A percentile compares a stretch with the other conserved stretches of the same genome.
Evolutionary conservation across 2,329 filamentous ascomycete genomes (phyloP).

Genomic region (Dryadomyces quercivorus): DNA sequence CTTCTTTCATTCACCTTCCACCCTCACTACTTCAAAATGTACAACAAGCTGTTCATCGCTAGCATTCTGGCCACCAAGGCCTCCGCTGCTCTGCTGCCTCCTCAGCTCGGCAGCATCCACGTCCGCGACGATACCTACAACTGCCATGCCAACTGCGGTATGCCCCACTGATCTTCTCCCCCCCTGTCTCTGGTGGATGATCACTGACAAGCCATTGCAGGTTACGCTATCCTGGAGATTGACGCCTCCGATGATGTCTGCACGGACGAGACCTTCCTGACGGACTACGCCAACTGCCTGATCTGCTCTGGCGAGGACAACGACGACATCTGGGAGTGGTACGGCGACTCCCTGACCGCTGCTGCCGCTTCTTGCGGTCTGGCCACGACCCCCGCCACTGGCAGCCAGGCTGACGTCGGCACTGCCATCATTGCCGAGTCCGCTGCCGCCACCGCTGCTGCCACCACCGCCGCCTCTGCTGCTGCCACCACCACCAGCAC

Average conservation of each 20-base stretch:
- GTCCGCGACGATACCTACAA: conserved; percentile 26
- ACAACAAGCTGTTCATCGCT: not conserved
- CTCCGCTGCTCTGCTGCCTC: conserved; percentile 3
- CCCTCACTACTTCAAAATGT: not conserved
- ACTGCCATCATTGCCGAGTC: conserved; percentile 8
- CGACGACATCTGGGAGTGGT: conserved; percentile 28
- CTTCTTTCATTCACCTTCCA: not conserved
- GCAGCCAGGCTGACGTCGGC: conserved; percentile 12
- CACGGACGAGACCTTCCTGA: conserved; percentile 22
- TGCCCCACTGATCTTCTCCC: conserved; percentile 5
- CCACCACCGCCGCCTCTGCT: conserved; percentile 2
- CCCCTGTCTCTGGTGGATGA: not conserved
- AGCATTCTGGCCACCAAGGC: not conserved
- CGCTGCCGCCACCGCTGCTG: not conserved
- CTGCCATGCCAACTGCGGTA: conserved; percentile 32
- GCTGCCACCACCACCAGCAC: not conserved
- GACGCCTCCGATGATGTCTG: conserved; percentile 19
- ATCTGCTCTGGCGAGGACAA: conserved; percentile 27
- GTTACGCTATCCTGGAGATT: conserved; percentile 23
- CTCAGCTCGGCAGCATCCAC: conserved; percentile 3
- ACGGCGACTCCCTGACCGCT: conserved; percentile 20
- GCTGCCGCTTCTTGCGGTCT: conserved; percentile 19
- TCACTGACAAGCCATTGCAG: conserved; percentile 7
- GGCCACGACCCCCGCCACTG: conserved; percentile 12
- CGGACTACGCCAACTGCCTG: conserved; percentile 27